Evolutionary conservation across 768 basidiomycete genomes (phyloP).

Genomic region (Trametes gibbosa): DNA sequence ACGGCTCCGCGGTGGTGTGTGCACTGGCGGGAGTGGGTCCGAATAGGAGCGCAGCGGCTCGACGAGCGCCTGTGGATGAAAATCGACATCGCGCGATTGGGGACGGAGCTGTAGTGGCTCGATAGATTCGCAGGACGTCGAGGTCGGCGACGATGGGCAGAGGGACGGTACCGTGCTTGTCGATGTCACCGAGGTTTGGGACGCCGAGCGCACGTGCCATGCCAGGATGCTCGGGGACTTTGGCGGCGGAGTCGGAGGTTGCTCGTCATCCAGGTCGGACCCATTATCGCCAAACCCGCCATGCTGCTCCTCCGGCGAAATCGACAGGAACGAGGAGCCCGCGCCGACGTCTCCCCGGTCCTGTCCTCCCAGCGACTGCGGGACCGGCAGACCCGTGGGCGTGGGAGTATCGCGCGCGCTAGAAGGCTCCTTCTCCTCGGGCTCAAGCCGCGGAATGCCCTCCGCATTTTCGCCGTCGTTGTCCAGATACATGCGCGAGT

Average conservation of each 20-base stretch:
- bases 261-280: background rate
- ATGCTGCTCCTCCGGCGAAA: constrained; percentile 2
- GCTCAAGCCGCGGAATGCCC: background rate
- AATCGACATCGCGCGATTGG: background rate
- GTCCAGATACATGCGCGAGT: constrained; percentile 22
- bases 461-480: constrained; percentile 16
- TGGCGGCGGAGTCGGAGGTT: constrained; percentile 14
- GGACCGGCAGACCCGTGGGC: background rate
- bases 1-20: background rate
- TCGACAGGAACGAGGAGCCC: constrained; percentile 10
- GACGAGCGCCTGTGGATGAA: background rate
- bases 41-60: constrained; percentile 1
- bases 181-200: constrained; percentile 5
- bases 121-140: constrained; percentile 7
- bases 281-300: background rate
- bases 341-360: background rate
- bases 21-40: background rate
- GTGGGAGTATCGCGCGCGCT: constrained; percentile 5
- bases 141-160: constrained; percentile 12
- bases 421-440: constrained; percentile 8
- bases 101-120: constrained; percentile 1
- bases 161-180: constrained; percentile 12
- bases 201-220: constrained; percentile 10
- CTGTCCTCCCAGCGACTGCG: background rate
- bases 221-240: constrained; percentile 1